These are phyloP conservation scores for Xylaria hypoxylon DNA, from an alignment of 2,329 filamentous ascomycete species.

Conservation along the genomic window DNA sequence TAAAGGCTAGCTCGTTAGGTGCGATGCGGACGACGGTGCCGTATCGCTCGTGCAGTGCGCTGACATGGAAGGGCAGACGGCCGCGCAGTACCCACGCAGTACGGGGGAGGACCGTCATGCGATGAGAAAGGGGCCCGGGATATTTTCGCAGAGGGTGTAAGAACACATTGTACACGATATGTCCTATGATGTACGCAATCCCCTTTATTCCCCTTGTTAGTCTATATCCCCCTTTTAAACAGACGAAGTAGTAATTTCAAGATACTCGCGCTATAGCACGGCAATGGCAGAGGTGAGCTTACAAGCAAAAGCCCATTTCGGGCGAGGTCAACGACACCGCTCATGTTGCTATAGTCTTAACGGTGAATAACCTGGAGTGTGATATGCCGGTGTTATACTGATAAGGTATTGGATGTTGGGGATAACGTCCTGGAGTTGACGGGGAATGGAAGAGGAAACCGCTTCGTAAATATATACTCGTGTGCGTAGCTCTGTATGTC, in stretches of 20 bases:
- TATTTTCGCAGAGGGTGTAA: constrained; percentile 47
- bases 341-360: constrained; percentile 14
- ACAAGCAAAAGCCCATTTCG: constrained; percentile 30
- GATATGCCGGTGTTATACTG: not conserved
- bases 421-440: not conserved
- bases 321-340: constrained; percentile 21
- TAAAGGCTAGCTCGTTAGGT: constrained; percentile 57
- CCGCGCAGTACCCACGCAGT: constrained; percentile 37
- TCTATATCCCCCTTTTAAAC: not conserved
- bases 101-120: constrained; percentile 41
- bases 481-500: not conserved
- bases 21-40: constrained; percentile 56
- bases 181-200: constrained; percentile 23
- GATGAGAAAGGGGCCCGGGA: constrained; percentile 47
- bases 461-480: not conserved
- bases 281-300: constrained; percentile 2
- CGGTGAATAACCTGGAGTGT: not conserved
- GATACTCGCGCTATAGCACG: not conserved
- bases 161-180: constrained; percentile 38
- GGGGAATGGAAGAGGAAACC: not conserved
- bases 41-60: constrained; percentile 52
- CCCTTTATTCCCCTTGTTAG: constrained; percentile 27
- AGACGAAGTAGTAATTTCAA: not conserved
- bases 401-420: not conserved
- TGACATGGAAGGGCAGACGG: constrained; percentile 38